Evolutionary conservation across 169 alveolate species (phyloP), one percentile per base, ranked within the genome.

Genomic region (Theileria parva): DNA sequence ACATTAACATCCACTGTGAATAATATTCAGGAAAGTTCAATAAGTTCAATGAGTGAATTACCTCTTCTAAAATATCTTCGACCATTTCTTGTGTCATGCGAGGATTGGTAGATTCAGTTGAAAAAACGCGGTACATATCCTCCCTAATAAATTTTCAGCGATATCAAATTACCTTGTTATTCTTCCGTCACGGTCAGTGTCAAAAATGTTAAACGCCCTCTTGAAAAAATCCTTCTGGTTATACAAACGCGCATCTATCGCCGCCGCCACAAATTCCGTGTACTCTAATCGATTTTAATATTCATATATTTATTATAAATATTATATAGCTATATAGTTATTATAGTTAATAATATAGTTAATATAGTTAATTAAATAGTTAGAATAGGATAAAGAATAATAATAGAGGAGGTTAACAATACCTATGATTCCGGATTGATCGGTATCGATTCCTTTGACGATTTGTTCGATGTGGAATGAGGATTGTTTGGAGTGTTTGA

Each of bases 261-360:
- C 87, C n/a, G 99, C 99, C 7, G 98, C 98, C 57, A 96, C 74
- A 85, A 96, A 96, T 84, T 96, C 99, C 13, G 98, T 95, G 87
- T 96, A 96, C 72, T 96, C 98, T 28, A 44, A 37, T 37, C n/a
- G n/a, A n/a, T n/a, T n/a, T n/a, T n/a, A 21, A 4, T 7, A 32
- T n/a, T 32, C 3, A 21, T 32, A 23, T 17, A 64, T 64, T 32
- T 30, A 30, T 4, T 30, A 17, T 30, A 48, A 48, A 15, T 15
- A 53, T 53, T 53, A n/a, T 53, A 53, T n/a, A 15, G 61, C 91
- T 86, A 19, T 66, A 2, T 53, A n/a, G 28, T 19, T 53, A 15
- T 2, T n/a, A 2, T n/a, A 15, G 61, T n/a, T 53, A 53, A n/a
- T 19, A 12, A 48, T 48, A 48, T 48, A 19, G 61, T 53, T n/a